These are phyloP conservation scores for Perilla frutescens DNA, from an alignment of 257 asterid genomes.

Conservation along the genomic window DNA sequence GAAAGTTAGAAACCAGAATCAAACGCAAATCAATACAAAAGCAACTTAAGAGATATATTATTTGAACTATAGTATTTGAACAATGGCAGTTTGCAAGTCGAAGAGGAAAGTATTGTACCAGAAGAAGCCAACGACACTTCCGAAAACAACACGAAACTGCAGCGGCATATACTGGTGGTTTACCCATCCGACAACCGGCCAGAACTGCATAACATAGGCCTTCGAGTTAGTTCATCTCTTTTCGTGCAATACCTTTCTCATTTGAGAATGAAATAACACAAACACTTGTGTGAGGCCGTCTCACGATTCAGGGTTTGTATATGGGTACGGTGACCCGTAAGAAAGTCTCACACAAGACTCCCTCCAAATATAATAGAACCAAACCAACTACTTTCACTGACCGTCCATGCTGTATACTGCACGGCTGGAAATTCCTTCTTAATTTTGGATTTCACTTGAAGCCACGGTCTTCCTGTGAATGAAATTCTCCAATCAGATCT, in stretches of 20 bases:
- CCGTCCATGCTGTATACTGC: slow-evolving; percentile 82
- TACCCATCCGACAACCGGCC: slow-evolving; percentile 95
- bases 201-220: slow-evolving; percentile 56
- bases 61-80: neutral
- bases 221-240: neutral
- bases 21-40: neutral
- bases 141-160: slow-evolving; percentile 80
- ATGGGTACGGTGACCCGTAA: too few relatives aligned
- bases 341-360: too few relatives aligned
- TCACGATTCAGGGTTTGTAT: too few relatives aligned
- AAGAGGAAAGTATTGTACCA: slow-evolving; percentile 49
- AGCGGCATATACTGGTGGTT: slow-evolving; percentile 78
- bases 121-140: slow-evolving; percentile 69
- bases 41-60: neutral
- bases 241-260: too few relatives aligned
- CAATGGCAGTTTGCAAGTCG: neutral
- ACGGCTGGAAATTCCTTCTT: slow-evolving; percentile 79
- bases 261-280: neutral
- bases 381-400: slow-evolving; percentile 30
- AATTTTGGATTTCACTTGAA: slow-evolving; percentile 75
- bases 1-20: neutral
- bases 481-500: neutral
- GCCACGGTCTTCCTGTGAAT: slow-evolving; percentile 74
- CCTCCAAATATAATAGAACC: neutral
- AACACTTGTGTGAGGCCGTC: too few relatives aligned